These are phyloP conservation scores for Ustilago lituana DNA, from an alignment of 1,284 basidiomycete species.

Conservation along the genomic window DNA sequence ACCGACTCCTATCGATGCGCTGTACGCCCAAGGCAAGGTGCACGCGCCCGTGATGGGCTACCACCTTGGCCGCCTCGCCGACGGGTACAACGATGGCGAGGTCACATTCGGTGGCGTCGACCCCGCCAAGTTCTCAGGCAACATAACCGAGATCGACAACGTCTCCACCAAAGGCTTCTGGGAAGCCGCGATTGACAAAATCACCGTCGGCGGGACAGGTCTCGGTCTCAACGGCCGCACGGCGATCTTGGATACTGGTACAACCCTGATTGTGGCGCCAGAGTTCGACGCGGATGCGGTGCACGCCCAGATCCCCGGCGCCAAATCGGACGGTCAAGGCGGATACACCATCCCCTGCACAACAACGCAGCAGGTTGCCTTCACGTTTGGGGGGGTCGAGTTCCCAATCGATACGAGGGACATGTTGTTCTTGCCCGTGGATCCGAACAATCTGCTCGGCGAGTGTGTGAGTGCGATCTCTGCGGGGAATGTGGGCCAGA, in stretches of 20 bases:
- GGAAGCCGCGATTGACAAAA: constrained; percentile 75
- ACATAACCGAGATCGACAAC: constrained; percentile 63
- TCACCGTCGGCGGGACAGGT: constrained; percentile 73
- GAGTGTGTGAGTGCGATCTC: constrained; percentile 80
- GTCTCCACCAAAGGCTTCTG: constrained; percentile 74
- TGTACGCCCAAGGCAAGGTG: constrained; percentile 75
- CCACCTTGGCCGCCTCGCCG: constrained; percentile 78
- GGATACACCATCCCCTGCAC: constrained; percentile 82
- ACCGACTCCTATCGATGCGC: constrained; percentile 78
- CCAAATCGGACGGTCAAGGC: constrained; percentile 69
- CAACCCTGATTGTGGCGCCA: constrained; percentile 69
- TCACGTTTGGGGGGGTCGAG: constrained; percentile 75
- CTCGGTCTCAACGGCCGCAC: constrained; percentile 71
- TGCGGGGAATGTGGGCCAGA: constrained; percentile 70
- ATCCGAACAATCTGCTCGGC: constrained; percentile 74
- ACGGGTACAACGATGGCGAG: constrained; percentile 78
- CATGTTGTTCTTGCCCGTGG: constrained; percentile 76
- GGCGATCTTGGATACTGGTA: constrained; percentile 67
- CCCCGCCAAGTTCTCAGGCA: constrained; percentile 70
- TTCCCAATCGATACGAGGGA: constrained; percentile 73
- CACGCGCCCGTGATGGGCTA: constrained; percentile 78
- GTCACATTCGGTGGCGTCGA: constrained; percentile 82
- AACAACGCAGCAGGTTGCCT: constrained; percentile 74
- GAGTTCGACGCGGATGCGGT: constrained; percentile 71
- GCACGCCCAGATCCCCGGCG: constrained; percentile 74